Conservation (phyloP, 2,329 filamentous ascomycete genomes). For the Ceratocystiopsis minuta region DNA sequence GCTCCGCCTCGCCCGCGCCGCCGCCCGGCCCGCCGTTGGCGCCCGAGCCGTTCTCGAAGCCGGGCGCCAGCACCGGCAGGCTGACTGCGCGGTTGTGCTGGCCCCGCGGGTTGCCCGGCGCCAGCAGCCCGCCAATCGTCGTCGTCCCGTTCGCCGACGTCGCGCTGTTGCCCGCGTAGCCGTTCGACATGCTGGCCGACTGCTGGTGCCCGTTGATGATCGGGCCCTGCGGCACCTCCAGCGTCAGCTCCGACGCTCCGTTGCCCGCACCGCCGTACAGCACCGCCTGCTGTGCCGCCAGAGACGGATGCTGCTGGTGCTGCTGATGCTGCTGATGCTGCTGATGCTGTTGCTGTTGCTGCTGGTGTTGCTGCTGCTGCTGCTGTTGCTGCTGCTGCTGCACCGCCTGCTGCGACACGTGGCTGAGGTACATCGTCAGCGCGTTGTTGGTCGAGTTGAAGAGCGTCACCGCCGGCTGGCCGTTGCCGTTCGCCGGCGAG, state of each 20-base stretch:
- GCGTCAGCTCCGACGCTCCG: slow-evolving; percentile 34
- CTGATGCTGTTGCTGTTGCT: too few species aligned
- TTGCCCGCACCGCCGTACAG: slow-evolving; percentile 59
- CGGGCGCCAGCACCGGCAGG: slow-evolving; percentile 53
- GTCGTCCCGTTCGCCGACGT: slow-evolving; percentile 38
- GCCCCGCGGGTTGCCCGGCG: slow-evolving; percentile 44
- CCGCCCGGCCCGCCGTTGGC: slow-evolving; percentile 28
- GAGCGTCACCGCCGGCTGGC: slow-evolving; percentile 43
- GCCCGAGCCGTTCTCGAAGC: slow-evolving; percentile 40
- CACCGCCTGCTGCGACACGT: slow-evolving; percentile 54
- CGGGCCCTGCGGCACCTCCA: slow-evolving; percentile 42
- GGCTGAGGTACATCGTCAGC: slow-evolving; percentile 80
- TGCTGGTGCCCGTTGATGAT: slow-evolving; percentile 42
- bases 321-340: too few species aligned
- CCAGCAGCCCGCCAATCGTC: slow-evolving; percentile 59
- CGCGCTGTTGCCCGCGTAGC: slow-evolving; percentile 30
- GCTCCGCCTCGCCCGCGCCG: slow-evolving; percentile 22
- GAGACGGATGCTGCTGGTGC: slow-evolving; percentile 10
- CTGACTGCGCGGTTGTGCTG: slow-evolving; percentile 72
- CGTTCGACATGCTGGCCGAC: slow-evolving; percentile 48
- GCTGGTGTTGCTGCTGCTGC: background rate
- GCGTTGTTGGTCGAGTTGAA: slow-evolving; percentile 77
- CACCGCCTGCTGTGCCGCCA: slow-evolving; percentile 55
- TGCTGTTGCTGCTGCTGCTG: slow-evolving; percentile 62
- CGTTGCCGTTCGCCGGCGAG: slow-evolving; percentile 18